These are phyloP conservation scores for Fonsecaea erecta DNA, from an alignment of 2,329 filamentous ascomycete species.

Conservation along the genomic window DNA sequence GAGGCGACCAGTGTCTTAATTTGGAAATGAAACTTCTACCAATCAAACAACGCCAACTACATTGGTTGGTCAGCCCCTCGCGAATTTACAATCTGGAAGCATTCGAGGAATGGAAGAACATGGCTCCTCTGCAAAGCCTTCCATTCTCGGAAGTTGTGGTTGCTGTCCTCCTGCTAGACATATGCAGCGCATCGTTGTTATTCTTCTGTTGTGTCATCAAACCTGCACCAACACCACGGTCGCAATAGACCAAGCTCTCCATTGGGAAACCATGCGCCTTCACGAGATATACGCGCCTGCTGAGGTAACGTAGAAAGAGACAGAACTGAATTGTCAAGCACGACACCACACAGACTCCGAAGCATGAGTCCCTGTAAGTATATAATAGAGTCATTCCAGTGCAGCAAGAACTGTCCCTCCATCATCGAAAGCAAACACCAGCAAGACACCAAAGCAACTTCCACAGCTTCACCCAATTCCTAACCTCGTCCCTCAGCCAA, in stretches of 20 bases:
- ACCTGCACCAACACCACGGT: neutral
- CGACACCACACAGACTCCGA: neutral
- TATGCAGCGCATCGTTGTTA: neutral
- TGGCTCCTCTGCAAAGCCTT: neutral
- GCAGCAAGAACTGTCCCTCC: neutral
- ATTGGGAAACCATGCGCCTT: conserved; percentile 8
- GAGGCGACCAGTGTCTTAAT: conserved; percentile 14
- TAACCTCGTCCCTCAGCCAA: neutral
- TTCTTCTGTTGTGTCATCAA: neutral
- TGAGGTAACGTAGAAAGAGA: conserved; percentile 8
- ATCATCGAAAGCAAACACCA: neutral
- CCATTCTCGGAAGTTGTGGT: neutral
- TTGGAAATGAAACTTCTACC: neutral
- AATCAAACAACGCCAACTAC: conserved; percentile 8
- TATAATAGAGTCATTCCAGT: neutral
- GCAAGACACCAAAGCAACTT: neutral
- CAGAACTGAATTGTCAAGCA: neutral
- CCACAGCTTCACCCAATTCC: neutral
- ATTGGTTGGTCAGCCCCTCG: neutral
- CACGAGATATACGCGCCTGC: neutral
- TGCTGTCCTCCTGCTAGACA: neutral
- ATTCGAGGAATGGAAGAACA: neutral
- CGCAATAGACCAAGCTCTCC: conserved; percentile 1
- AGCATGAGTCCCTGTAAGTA: neutral
- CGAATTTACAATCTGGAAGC: neutral